Base-by-base conservation (phyloP, 345 rosid genomes). In the Noccaea bulbosa region DNA sequence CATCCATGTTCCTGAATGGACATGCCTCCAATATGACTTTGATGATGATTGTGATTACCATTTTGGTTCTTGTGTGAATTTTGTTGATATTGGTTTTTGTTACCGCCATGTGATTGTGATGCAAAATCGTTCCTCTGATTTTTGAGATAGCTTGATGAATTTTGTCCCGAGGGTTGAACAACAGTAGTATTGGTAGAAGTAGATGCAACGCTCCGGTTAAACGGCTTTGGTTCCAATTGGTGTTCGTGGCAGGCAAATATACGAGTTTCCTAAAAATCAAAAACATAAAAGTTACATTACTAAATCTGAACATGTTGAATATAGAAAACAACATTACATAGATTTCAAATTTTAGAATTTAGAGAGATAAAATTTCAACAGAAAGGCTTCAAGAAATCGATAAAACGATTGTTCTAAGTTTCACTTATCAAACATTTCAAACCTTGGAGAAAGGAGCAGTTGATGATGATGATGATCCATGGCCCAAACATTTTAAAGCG, bases 1-100 rank as follows among this genome's bases (percentile, higher is more conserved):
- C 30, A 27, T 27, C 80, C 85, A 76, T 75, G 83, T 20, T 85
- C 86, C 43, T 81, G 88, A 77, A 81, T 88, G 20, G 78, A 88
- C 70, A 84, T 79, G 46, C 83, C 79, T 54, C 87, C 84, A n/a
- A n/a, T n/a, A 79, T 83, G 81, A 71, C 47, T 81, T 55, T 81
- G 83, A 69, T 83, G 81, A 72, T 20, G 22, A 17, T 41, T 11
- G 0, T 84, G 86, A 67, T 84, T 83, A 72, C 81, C 82, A 73
- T 78, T 81, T 17, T 84, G 92, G 63, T 61, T 81, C 70, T 82
- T 83, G 54, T 72, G 79, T 8, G 92, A 75, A 65, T 76, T 84
- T 35, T 82, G 83, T 2, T 67, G 85, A 57, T 83, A 81, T 32
- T 76, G 79, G 57, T 84, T 87, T 60, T 85, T 87, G 54, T 53